A percentile compares a stretch with the other conserved stretches of the same genome.
Conservation (phyloP, 108 stramenopile genomes). For the Fragilaria radians region DNA sequence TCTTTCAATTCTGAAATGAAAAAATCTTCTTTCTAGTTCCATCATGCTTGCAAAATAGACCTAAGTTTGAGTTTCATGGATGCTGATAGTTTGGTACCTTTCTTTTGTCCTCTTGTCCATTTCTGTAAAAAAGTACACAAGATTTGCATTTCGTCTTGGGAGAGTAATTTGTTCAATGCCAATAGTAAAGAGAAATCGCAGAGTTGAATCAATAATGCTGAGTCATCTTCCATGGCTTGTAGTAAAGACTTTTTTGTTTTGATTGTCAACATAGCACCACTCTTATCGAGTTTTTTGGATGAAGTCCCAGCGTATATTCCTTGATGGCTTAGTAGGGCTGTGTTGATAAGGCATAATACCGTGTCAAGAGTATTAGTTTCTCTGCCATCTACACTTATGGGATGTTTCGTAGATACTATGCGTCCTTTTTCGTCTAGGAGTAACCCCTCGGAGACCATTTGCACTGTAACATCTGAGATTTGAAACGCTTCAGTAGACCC, state of each 20-base stretch:
- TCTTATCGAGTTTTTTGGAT: slow-evolving; percentile 41
- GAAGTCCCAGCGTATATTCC: slow-evolving; percentile 59
- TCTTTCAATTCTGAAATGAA: no score
- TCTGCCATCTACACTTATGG: slow-evolving; percentile 58
- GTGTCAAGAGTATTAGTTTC: slow-evolving; percentile 76
- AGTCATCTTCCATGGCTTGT: slow-evolving; percentile 29
- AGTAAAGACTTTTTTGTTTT: slow-evolving; percentile 72
- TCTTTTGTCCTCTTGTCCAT: slow-evolving; percentile 69
- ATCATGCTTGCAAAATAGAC: no score
- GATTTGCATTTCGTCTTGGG: slow-evolving; percentile 38
- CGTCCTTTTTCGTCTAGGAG: slow-evolving; percentile 17
- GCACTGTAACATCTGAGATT: slow-evolving; percentile 73
- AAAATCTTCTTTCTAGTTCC: no score
- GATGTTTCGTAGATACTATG: slow-evolving; percentile 38
- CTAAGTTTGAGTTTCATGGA: no score
- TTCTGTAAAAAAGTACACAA: slow-evolving; percentile 59
- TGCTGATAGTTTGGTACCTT: slow-evolving; percentile 33
- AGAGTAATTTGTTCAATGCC: slow-evolving; percentile 46
- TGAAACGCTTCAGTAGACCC: slow-evolving; percentile 87
- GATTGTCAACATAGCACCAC: slow-evolving; percentile 51
- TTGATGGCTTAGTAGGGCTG: slow-evolving; percentile 65
- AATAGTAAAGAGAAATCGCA: slow-evolving; percentile 66
- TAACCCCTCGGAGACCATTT: slow-evolving; percentile 81
- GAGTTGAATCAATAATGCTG: slow-evolving; percentile 35
- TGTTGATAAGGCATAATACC: slow-evolving; percentile 76